Evolutionary conservation across 345 rosid genomes (phyloP), one percentile per base, ranked within the genome.

Genomic region (Anastatica hierochuntica): DNA sequence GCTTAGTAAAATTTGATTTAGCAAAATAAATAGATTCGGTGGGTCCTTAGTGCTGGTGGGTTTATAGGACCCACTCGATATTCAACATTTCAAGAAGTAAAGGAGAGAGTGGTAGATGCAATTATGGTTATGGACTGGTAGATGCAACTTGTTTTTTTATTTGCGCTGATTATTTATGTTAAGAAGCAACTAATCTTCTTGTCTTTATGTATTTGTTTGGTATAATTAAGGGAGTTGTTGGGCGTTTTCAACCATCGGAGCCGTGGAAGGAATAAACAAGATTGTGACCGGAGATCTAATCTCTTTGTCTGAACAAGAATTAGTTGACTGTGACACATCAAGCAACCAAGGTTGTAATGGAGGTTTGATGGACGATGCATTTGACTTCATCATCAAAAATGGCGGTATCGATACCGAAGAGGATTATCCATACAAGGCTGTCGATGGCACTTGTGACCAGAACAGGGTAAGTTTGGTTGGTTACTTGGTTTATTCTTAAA

Each of bases 141-240:
- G n/a, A n/a, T n/a, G n/a, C n/a, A n/a, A n/a, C n/a, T n/a, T n/a
- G n/a, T n/a, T n/a, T n/a, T n/a, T n/a, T n/a, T n/a, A n/a, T n/a
- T n/a, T n/a, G n/a, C n/a, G n/a, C n/a, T n/a, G n/a, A n/a, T n/a
- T n/a, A n/a, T n/a, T n/a, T n/a, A n/a, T n/a, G n/a, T n/a, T n/a
- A 24, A 24, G 6, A 24, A 24, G 3, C 34, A 50, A 56, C 11
- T 34, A 43, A 53, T 52, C 44, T 48, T 21, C 12, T 53, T 39
- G 0, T 58, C 0, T 14, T 33, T 14, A 6, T 21, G 12, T 24
- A 4, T 53, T 8, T 24, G 27, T n/a, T n/a, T n/a, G n/a, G n/a
- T n/a, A n/a, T n/a, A n/a, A n/a, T n/a, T n/a, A 43, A 86, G 98
- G 98, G 83, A 83, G 95, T 50, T 92, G 98, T 78, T 92, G 98